These are phyloP conservation scores for Bifiguratus adelaidae DNA, from an alignment of 192 early-diverging fungal species.

Conservation along the genomic window DNA sequence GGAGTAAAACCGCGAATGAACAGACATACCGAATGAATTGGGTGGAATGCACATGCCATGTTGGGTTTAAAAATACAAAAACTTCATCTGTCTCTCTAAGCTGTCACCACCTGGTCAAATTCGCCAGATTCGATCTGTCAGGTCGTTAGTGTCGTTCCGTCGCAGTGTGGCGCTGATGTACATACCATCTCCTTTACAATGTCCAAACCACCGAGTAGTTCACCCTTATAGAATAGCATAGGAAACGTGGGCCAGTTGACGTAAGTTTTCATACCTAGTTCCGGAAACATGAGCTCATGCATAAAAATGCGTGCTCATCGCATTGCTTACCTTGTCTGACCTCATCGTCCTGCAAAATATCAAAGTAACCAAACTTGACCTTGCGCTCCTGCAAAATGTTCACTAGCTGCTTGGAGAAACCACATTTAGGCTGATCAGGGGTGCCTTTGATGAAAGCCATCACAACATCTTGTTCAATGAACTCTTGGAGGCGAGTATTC, in stretches of 20 bases:
- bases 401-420: conserved; percentile 80
- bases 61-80: no score
- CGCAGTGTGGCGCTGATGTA: neutral
- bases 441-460: conserved; percentile 99
- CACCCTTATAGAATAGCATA: conserved; percentile 87
- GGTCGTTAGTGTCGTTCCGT: neutral
- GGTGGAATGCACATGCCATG: no score
- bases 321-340: conserved; percentile 62
- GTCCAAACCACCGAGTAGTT: conserved; percentile 89
- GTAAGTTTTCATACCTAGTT: conserved; percentile 63
- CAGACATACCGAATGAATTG: no score
- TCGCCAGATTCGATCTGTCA: conserved; percentile 45
- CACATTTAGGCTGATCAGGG: conserved; percentile 83
- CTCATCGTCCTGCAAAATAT: conserved; percentile 88
- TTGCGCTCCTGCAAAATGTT: conserved; percentile 63
- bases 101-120: conserved; percentile 51
- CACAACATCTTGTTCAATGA: conserved; percentile 56
- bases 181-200: conserved; percentile 86
- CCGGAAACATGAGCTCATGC: neutral
- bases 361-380: conserved; percentile 78
- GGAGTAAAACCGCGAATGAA: no score
- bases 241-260: conserved; percentile 96
- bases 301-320: neutral
- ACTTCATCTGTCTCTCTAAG: conserved; percentile 3
- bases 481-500: conserved; percentile 58